Percentiles rank a stretch among this genome's conserved stretches.
Conservation (phyloP, 371 early-diverging fungal species). For the Mucor piriformis region DNA sequence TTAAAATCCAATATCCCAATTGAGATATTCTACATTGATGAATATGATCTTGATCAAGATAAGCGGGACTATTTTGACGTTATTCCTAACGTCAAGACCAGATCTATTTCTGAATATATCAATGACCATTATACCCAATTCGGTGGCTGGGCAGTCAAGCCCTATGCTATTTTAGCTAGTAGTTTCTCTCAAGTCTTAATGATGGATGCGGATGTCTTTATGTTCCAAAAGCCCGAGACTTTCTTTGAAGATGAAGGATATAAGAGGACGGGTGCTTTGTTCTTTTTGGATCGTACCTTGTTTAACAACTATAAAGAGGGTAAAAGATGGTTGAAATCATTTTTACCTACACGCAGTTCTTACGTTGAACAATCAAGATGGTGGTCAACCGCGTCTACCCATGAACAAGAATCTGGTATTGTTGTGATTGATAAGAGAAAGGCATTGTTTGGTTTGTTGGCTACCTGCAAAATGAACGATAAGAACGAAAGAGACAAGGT, state of each 20-base stretch:
- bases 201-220: conserved; percentile 77
- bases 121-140: conserved; percentile 50
- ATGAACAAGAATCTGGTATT: conserved; percentile 70
- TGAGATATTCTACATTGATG: conserved; percentile 69
- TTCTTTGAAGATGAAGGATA: conserved; percentile 65
- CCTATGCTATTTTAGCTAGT: conserved; percentile 69
- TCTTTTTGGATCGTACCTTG: conserved; percentile 68
- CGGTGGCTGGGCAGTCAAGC: conserved; percentile 67
- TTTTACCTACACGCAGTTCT: conserved; percentile 49
- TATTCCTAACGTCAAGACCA: conserved; percentile 46
- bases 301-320: conserved; percentile 41
- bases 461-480: conserved; percentile 64
- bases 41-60: conserved; percentile 52
- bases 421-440: conserved; percentile 63
- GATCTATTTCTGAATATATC: conserved; percentile 54
- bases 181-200: conserved; percentile 67
- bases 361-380: conserved; percentile 47
- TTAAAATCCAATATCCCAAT: conserved; percentile 67
- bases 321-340: conserved; percentile 47
- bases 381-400: conserved; percentile 47
- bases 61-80: conserved; percentile 42
- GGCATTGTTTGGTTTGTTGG: conserved; percentile 55
- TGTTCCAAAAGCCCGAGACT: conserved; percentile 62
- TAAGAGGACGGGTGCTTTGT: conserved; percentile 57
- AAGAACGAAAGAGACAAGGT: conserved; percentile 47